Evolutionary conservation across 1,284 basidiomycete species (phyloP).

Genomic region (Volvariella volvacea): DNA sequence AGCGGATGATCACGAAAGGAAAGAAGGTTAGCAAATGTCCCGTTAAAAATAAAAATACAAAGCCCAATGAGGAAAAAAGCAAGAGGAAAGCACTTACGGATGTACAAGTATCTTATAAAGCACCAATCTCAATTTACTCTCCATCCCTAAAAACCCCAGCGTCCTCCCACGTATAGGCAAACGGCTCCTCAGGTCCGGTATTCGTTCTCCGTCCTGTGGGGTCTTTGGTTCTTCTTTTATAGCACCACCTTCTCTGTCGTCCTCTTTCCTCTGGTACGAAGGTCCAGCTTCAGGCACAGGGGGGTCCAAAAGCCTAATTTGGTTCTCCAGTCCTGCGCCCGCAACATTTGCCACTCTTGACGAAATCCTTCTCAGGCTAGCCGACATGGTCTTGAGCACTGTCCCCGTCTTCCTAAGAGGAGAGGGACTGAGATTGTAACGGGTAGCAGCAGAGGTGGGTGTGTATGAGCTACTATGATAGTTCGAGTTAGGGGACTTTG

Average conservation of each 20-base stretch:
- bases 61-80: too few species aligned
- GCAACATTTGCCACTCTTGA: slow-evolving; percentile 81
- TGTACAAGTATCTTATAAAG: slow-evolving; percentile 67
- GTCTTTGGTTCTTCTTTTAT: slow-evolving; percentile 3
- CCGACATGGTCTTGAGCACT: slow-evolving; percentile 50
- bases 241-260: slow-evolving; percentile 13
- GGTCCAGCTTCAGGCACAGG: slow-evolving; percentile 21
- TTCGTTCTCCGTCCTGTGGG: slow-evolving; percentile 27
- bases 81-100: slow-evolving; percentile 38
- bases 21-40: too few species aligned
- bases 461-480: too few species aligned
- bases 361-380: slow-evolving; percentile 63
- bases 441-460: slow-evolving; percentile 14
- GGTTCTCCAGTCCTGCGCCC: slow-evolving; percentile 53
- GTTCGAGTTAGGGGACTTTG: slow-evolving; percentile 10
- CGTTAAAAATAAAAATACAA: too few species aligned
- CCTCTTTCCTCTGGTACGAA: slow-evolving; percentile 8
- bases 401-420: slow-evolving; percentile 53
- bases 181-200: slow-evolving; percentile 39
- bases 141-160: slow-evolving; percentile 71
- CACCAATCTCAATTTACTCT: slow-evolving; percentile 53
- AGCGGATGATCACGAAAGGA: too few species aligned
- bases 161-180: slow-evolving; percentile 73
- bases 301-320: slow-evolving; percentile 47
- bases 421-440: slow-evolving; percentile 46